These are phyloP conservation scores for Westerdykella ornata DNA, from an alignment of 2,329 filamentous ascomycete species.

Conservation along the genomic window DNA sequence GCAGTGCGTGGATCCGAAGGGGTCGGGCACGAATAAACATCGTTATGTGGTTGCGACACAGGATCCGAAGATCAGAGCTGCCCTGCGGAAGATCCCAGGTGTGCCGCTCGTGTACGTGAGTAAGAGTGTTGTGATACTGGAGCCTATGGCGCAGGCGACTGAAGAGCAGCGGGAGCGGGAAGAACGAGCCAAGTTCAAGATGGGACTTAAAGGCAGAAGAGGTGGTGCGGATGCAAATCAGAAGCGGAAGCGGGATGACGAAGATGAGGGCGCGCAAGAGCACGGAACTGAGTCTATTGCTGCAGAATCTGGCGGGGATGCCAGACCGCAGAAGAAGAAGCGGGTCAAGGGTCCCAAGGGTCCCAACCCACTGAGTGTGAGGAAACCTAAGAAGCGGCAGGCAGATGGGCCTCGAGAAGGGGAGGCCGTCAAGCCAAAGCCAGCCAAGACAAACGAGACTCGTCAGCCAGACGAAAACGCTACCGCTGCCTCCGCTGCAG, in stretches of 20 bases:
- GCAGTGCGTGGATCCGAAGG: conserved; percentile 73
- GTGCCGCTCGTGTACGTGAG: conserved; percentile 74
- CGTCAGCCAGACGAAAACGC: conserved; percentile 6
- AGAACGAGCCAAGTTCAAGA: conserved; percentile 67
- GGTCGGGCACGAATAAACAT: conserved; percentile 64
- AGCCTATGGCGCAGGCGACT: conserved; percentile 66
- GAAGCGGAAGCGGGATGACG: conserved; percentile 41
- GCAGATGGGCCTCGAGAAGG: conserved; percentile 1
- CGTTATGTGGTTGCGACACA: conserved; percentile 73
- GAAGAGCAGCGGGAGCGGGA: conserved; percentile 58
- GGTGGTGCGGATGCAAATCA: conserved; percentile 15
- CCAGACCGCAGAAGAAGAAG: conserved; percentile 45
- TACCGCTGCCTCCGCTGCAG: conserved; percentile 6
- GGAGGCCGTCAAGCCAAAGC: conserved; percentile 7
- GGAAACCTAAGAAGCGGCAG: conserved; percentile 56
- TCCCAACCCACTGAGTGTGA: conserved; percentile 64
- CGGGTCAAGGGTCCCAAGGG: conserved; percentile 57
- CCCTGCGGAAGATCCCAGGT: conserved; percentile 60
- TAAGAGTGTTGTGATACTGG: conserved; percentile 70
- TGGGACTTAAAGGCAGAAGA: conserved; percentile 53
- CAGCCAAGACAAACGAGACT: conserved; percentile 1
- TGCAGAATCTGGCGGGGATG: conserved; percentile 15
- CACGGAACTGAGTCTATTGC: conserved; percentile 18
- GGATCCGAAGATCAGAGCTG: conserved; percentile 56
- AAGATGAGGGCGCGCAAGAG: conserved; percentile 43